Evolutionary conservation across 179 eudicot genomes (phyloP), one percentile per base, ranked within the genome.

Genomic region (Amaranthus tricolor): DNA sequence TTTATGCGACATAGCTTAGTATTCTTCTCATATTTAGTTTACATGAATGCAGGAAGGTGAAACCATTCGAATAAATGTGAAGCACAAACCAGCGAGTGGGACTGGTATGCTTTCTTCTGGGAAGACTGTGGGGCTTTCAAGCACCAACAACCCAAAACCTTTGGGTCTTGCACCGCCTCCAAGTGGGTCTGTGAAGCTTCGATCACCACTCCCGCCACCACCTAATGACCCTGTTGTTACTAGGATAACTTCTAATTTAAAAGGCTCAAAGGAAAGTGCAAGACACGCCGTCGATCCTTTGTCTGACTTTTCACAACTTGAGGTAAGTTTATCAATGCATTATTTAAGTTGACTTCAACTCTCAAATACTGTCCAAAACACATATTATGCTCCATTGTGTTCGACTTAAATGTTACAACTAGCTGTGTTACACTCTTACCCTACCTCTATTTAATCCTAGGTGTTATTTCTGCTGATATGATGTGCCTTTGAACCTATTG

Each of bases 51-150:
- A 93, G 99, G 99, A 95, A 91, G 99, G 99, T 76, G 99, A 95
- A 86, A 95, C 99, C 49, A 95, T 95, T 63, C 78, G 98, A 75
- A 95, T 95, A 81, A 95, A 88, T 83, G 97, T 95, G 78, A 95
- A 93, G 86, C 96, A 95, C 85, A 95, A 95, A 76, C 85, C 92
- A 70, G 84, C 91, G 45, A 73, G 88, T 72, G 97, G 98, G 66
- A 67, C 91, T 16, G 93, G 97, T 82, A 88, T 88, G 96, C 98
- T 93, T 70, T 90, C 97, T 19, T 84, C 89, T 45, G 97, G 94
- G 54, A 79, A 85, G 80, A 77, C 95, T 8, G 85, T 81, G 16
- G 89, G 88, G 52, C 62, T 59, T 60, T 66, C 91, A 15, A 86
- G 80, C 80, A 20, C 83, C 56, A 87, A 57, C 54, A 93, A 87